Conservation (phyloP, 805 yeast species). For the Cyberlindnera xylosilytica region DNA sequence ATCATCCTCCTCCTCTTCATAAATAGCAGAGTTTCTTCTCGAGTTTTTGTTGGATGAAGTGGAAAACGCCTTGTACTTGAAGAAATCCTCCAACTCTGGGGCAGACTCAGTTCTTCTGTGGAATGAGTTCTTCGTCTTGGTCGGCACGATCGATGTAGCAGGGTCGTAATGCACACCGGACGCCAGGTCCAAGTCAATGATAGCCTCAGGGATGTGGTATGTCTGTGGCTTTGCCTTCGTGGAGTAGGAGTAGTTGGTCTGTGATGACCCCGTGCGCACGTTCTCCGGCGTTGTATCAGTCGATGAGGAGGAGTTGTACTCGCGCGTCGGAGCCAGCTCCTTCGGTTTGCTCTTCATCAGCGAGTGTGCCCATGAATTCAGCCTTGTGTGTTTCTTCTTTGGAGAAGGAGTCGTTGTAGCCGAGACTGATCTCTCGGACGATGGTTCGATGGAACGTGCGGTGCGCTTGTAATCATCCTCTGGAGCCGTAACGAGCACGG, state of each 20-base stretch:
- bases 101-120: slow-evolving; percentile 58
- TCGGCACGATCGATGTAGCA: slow-evolving; percentile 15
- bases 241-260: slow-evolving; percentile 11
- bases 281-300: slow-evolving; percentile 28
- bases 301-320: slow-evolving; percentile 16
- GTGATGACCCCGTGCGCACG: slow-evolving; percentile 9
- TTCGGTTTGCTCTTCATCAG: slow-evolving; percentile 22
- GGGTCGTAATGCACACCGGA: slow-evolving; percentile 36
- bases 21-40: slow-evolving; percentile 29
- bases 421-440: neutral
- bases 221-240: slow-evolving; percentile 27
- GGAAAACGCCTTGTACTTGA: slow-evolving; percentile 18
- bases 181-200: slow-evolving; percentile 55
- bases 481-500: slow-evolving; percentile 17
- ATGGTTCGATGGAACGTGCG: slow-evolving; percentile 2
- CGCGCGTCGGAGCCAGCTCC: slow-evolving; percentile 3
- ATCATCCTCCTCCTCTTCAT: slow-evolving; percentile 32
- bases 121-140: slow-evolving; percentile 29
- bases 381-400: slow-evolving; percentile 30
- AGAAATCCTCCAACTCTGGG: slow-evolving; percentile 43
- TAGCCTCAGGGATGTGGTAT: slow-evolving; percentile 45
- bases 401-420: slow-evolving; percentile 24
- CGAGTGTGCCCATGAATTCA: slow-evolving; percentile 38
- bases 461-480: slow-evolving; percentile 1
- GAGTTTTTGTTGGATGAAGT: slow-evolving; percentile 12